phyloP scores from a whole-genome alignment of 352 stramenopile genomes.

The Globisporangium sylvaticum region DNA sequence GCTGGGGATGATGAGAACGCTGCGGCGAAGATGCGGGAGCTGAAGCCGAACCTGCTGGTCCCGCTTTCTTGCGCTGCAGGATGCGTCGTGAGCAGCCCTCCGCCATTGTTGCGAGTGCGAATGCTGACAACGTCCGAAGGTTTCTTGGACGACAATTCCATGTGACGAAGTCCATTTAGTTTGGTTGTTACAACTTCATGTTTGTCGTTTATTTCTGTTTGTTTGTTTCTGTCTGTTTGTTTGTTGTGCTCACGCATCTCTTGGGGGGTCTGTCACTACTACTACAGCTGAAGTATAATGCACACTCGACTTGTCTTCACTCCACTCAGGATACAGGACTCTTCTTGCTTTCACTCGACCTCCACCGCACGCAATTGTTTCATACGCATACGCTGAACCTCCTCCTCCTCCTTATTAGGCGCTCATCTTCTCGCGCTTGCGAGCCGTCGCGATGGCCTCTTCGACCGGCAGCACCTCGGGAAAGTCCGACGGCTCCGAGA shows the following conservation, averaged over 20 bases:
- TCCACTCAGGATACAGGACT: neutral
- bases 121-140: neutral
- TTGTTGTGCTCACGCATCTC: neutral
- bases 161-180: too few species aligned
- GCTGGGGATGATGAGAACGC: neutral
- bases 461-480: slow-evolving; percentile 49
- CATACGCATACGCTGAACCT: neutral
- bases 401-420: neutral
- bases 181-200: neutral
- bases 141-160: neutral
- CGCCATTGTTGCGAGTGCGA: neutral
- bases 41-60: neutral
- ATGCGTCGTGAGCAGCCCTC: slow-evolving; percentile 10
- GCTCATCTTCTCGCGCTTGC: slow-evolving; percentile 9
- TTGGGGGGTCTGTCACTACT: neutral
- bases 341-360: neutral
- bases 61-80: slow-evolving; percentile 4
- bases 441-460: slow-evolving; percentile 43
- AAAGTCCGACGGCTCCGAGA: slow-evolving; percentile 66
- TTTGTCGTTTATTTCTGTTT: neutral
- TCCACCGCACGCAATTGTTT: neutral
- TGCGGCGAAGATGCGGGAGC: neutral
- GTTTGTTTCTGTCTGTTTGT: neutral
- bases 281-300: neutral
- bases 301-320: neutral